Percentiles rank a stretch among this genome's conserved stretches.
phyloP scores from a whole-genome alignment of 1,284 basidiomycete genomes.

The Wolfiporia cocos region DNA sequence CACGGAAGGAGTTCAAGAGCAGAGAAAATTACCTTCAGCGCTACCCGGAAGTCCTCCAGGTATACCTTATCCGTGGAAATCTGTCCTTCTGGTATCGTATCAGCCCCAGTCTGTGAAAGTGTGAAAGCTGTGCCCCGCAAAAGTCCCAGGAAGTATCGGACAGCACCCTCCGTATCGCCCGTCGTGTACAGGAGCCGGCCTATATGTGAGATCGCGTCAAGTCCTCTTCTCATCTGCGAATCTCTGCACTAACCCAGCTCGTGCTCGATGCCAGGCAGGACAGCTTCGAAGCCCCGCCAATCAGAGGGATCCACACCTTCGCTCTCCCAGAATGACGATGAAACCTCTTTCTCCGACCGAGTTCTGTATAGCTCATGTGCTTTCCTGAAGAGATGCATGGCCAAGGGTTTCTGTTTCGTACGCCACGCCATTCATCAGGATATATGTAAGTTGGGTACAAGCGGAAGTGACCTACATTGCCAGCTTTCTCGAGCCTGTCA shows the following conservation, averaged over 20 bases:
- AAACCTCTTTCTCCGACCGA: constrained; percentile 48
- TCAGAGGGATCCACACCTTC: constrained; percentile 41
- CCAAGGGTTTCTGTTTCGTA: constrained; percentile 76
- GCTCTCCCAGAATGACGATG: constrained; percentile 73
- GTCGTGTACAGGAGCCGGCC: constrained; percentile 74
- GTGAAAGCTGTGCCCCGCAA: constrained; percentile 32
- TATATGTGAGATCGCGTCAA: constrained; percentile 21
- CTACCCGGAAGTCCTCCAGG: constrained; percentile 75
- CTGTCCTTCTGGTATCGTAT: constrained; percentile 13
- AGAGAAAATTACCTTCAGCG: constrained; percentile 46
- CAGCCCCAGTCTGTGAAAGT: constrained; percentile 14
- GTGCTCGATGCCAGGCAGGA: constrained; percentile 70
- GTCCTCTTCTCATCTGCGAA: neutral
- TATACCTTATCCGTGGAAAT: constrained; percentile 52
- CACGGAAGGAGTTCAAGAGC: neutral
- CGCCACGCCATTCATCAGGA: neutral
- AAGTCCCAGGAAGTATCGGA: constrained; percentile 59
- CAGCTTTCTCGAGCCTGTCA: constrained; percentile 69
- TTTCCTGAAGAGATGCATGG: constrained; percentile 69
- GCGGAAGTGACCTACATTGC: constrained; percentile 51
- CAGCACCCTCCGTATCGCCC: constrained; percentile 65
- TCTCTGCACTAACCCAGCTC: constrained; percentile 48
- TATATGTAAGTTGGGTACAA: no score
- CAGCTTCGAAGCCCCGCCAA: constrained; percentile 47
- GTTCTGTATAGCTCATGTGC: constrained; percentile 55